Evolutionary conservation across 1,284 basidiomycete species (phyloP), one percentile per base, ranked within the genome.

Genomic region (Malassezia sp.): DNA sequence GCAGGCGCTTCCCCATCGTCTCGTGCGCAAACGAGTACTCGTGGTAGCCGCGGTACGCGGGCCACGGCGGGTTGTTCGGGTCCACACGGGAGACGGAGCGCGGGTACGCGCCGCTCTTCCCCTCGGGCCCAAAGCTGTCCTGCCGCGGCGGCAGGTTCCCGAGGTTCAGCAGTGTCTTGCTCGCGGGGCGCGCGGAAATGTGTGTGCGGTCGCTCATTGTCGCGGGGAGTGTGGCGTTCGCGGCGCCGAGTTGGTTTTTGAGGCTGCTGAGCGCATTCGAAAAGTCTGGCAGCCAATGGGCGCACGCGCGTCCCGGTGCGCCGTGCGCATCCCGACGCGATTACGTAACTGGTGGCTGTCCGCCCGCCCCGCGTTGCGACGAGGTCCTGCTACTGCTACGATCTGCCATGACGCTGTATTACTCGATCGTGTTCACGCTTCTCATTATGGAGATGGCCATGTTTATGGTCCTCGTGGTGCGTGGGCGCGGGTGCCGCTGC

Each of bases 41-140:
- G 72, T 93, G 88, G 73, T 93, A 93, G 8, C 89, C 89, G 53
- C 88, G 49, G 65, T 72, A 73, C 1, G 73, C 88, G 23, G 89
- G 89, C 89, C 88, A 95, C 39, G 90, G 90, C 24, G 90, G 90
- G 75, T 93, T 88, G 74, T 95, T 86, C 30, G 87, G 85, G 71
- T 89, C 75, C 49, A 52, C 64, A 15, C 24, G 41, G 35, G 39
- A 55, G 14, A 42, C 34, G 5, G 26, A 36, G 26, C 41, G 49
- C 2, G 52, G 52, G 24, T 34, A 51, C 20, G n/a, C 15, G 14
- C 21, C 21, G 12, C 14, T 27, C 42, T 54, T 53, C 20, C 51
- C 53, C 15, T 50, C 49, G 18, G 41, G 38, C 8, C 49, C 53
- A 35, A 65, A 67, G 33, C 57, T 58, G 27, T 58, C 51, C 45